Conservation (phyloP, 306 rosid species). For the Psophocarpus tetragonolobus region DNA sequence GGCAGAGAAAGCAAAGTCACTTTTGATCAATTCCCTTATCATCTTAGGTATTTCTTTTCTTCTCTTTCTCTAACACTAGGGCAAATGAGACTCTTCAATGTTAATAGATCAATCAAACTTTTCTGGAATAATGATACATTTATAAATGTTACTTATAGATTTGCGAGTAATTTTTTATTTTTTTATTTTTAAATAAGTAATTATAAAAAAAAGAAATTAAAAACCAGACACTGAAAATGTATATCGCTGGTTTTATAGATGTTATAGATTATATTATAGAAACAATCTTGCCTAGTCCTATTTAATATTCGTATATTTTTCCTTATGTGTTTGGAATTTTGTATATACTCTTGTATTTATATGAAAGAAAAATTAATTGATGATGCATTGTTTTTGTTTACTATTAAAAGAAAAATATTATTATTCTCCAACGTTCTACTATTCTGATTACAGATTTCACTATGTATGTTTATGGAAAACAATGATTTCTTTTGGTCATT, state of each 20-base stretch:
- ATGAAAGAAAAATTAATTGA: neutral
- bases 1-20: conserved; percentile 78
- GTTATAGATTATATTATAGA: too few species aligned
- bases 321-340: neutral
- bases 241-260: too few species aligned
- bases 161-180: too few species aligned
- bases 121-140: too few species aligned
- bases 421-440: neutral
- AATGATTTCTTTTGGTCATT: neutral
- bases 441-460: too few species aligned
- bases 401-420: neutral
- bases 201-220: too few species aligned
- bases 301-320: neutral
- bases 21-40: conserved; percentile 77
- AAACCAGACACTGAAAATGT: too few species aligned
- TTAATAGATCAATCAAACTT: too few species aligned
- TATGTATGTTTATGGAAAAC: neutral
- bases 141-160: too few species aligned
- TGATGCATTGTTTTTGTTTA: neutral
- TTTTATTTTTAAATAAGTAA: too few species aligned
- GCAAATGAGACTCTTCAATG: too few species aligned
- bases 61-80: neutral
- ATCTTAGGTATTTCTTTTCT: conserved; percentile 51
- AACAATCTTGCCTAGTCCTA: neutral
- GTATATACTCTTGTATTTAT: neutral